Evolutionary conservation across 2,329 filamentous ascomycete species (phyloP), one percentile per base, ranked within the genome.

Genomic region (Colletotrichum costaricense): DNA sequence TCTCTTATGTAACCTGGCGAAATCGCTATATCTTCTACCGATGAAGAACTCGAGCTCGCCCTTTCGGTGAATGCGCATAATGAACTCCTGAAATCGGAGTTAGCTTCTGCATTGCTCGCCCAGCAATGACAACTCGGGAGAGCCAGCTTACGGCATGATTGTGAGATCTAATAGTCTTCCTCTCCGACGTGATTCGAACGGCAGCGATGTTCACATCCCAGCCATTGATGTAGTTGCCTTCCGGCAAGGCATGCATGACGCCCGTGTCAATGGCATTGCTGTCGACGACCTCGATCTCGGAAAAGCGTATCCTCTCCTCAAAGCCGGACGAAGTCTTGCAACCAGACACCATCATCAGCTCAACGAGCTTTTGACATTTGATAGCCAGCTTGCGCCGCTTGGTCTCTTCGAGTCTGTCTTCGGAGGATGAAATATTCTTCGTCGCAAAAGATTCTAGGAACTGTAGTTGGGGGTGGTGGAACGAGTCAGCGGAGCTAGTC

Each of bases 301-400:
- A 95, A 81, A 99, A 99, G 63, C 95, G 91, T 80, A 99, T 98
- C 71, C 97, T 91, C 86, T 99, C 97, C 83, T 99, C 97, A 81
- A 98, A 99, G 2, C 97, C 97, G 5, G 95, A 98, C 4, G 97
- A 95, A 1, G 97, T 99, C 42, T 94, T 94, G 71, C 99, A 93
- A 49, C 97, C 97, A 8, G 96, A 98, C 9, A 99, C 97, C 95
- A 99, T 98, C 97, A 99, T 99, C 74, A 99, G 88, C 87, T 99
- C 97, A 12, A 99, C 94, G 71, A 99, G 86, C 86, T 99, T 99
- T 82, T 97, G 93, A 60, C 94, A 95, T 88, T 99, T 99, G 78
- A 93, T 88, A 4, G 97, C 96, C 76, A 99, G 86, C 83, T 99
- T 99, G 76, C 92, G 90, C 72, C 97, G 91, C 86, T 99, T 99